Base-by-base conservation (phyloP, 2,329 filamentous ascomycete genomes). In the Fusarium algeriense region DNA sequence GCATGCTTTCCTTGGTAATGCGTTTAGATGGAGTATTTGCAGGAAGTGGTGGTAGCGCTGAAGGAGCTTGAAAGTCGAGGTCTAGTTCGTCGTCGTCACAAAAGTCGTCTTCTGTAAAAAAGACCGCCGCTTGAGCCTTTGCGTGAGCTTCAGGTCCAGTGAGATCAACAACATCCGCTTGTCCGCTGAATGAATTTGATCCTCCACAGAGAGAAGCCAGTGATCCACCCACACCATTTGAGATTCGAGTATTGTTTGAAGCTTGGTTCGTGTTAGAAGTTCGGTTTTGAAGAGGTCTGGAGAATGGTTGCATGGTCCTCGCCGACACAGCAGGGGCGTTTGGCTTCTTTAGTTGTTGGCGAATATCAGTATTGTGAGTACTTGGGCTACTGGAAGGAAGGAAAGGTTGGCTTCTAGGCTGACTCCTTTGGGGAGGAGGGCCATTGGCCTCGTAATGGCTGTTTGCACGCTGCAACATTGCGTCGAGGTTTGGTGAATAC, bases 51-150 rank as follows among this genome's bases (percentile, higher is more conserved):
- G 84, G 85, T 6, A 89, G 84, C 4, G 87, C 83, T 3, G 84
- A 80, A 0, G 90, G 89, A 64, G 89, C 86, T 64, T 92, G 86
- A 55, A 90, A 87, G 69, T 94, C 88, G 23, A 92, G 81, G 67
- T 93, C 92, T 28, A 97, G 84, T 60, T 94, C 88, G 23, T 91
- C 87, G 73, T 97, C 94, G 77, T 95, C 93, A 75, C 94, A 93
- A 73, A 97, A 96, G 77, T 97, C 95, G 74, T 95, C 91, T 69
- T 94, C 92, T 65, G 90, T 88, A 69, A 94, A 92, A 66, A 87
- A 88, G 13, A 92, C 87, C 11, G 73, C 68, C 14, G 78, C 64
- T 41, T 78, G 68, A 32, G 71, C 50, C 54, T 79, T 80, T 67
- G 73, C 52, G 30, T 76, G 38, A 15, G 73, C 67, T 44, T 78